These are phyloP conservation scores for Combretum micranthum DNA, from an alignment of 345 rosid genomes.

Conservation along the genomic window DNA sequence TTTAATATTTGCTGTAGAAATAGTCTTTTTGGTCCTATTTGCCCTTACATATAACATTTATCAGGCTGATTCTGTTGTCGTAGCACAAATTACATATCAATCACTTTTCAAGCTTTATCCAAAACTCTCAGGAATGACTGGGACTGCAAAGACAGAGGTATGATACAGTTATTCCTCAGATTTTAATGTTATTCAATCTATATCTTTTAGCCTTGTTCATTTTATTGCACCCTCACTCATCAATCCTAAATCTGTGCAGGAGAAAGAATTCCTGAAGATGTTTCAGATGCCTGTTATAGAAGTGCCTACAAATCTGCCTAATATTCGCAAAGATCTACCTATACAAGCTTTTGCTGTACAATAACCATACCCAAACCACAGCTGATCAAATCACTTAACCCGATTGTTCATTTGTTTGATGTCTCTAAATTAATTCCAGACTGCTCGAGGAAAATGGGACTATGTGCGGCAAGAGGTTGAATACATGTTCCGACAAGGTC, in stretches of 20 bases:
- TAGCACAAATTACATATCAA: slow-evolving; percentile 96
- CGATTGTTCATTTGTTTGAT: slow-evolving; percentile 7
- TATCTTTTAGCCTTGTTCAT: not conserved
- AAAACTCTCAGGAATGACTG: slow-evolving; percentile 96
- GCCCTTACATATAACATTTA: slow-evolving; percentile 3
- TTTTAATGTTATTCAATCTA: slow-evolving; percentile 5
- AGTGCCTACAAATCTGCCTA: slow-evolving; percentile 89
- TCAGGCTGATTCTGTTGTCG: slow-evolving; percentile 95
- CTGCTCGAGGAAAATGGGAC: slow-evolving; percentile 95
- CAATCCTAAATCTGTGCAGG: slow-evolving; percentile 36
- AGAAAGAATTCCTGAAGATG: slow-evolving; percentile 88
- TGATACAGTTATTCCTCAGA: slow-evolving; percentile 6
- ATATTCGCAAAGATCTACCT: slow-evolving; percentile 84
- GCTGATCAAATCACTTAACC: not conserved
- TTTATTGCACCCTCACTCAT: not conserved
- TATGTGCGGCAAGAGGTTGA: slow-evolving; percentile 81
- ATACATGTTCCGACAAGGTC: slow-evolving; percentile 85
- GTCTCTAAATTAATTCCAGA: slow-evolving; percentile 30
- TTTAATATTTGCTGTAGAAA: not conserved
- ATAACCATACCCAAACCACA: slow-evolving; percentile 4
- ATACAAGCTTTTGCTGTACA: slow-evolving; percentile 92
- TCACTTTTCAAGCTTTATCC: slow-evolving; percentile 96
- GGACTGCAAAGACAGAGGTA: slow-evolving; percentile 99
- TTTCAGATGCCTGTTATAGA: slow-evolving; percentile 87
- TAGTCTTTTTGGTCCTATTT: slow-evolving; percentile 9